A percentile compares a stretch with the other conserved stretches of the same genome.
phyloP scores from a whole-genome alignment of 352 stramenopile genomes.

The Globisporangium acanthophoron region DNA sequence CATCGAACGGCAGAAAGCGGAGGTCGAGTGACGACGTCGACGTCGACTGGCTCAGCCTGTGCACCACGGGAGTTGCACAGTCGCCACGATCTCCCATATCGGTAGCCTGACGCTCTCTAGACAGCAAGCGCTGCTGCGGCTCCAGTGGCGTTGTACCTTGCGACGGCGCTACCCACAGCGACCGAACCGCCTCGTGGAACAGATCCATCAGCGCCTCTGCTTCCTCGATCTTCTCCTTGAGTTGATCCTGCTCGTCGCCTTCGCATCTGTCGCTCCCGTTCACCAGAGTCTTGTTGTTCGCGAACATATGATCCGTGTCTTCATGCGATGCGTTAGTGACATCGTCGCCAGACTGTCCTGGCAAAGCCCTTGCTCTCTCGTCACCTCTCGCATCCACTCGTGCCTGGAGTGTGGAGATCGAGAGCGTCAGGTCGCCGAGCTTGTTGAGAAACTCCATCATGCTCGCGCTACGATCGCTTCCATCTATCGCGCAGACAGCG shows the following conservation, averaged over 20 bases:
- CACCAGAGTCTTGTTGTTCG: not conserved
- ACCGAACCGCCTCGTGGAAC: slow-evolving; percentile 5
- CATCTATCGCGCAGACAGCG: too few relatives aligned
- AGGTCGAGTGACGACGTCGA: slow-evolving; percentile 17
- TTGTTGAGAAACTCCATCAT: slow-evolving; percentile 9
- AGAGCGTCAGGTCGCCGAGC: slow-evolving; percentile 7
- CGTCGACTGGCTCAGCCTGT: slow-evolving; percentile 9
- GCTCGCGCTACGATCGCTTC: not conserved
- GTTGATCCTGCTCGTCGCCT: not conserved
- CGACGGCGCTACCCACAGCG: not conserved
- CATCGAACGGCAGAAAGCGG: slow-evolving; percentile 9
- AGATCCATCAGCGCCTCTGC: slow-evolving; percentile 2
- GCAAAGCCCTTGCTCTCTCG: not conserved
- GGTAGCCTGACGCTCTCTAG: too few relatives aligned
- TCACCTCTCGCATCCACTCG: not conserved
- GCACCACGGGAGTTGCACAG: not conserved
- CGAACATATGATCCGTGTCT: not conserved
- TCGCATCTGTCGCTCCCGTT: not conserved
- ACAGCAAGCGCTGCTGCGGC: not conserved
- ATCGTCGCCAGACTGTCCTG: too few relatives aligned
- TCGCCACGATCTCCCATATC: not conserved
- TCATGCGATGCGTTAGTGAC: not conserved
- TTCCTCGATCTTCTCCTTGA: slow-evolving; percentile 8
- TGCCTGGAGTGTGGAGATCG: slow-evolving; percentile 1
- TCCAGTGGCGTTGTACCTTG: not conserved